Evolutionary conservation across 441 rosid genomes (phyloP), one percentile per base, ranked within the genome.

Genomic region (Adansonia madagascariensis): DNA sequence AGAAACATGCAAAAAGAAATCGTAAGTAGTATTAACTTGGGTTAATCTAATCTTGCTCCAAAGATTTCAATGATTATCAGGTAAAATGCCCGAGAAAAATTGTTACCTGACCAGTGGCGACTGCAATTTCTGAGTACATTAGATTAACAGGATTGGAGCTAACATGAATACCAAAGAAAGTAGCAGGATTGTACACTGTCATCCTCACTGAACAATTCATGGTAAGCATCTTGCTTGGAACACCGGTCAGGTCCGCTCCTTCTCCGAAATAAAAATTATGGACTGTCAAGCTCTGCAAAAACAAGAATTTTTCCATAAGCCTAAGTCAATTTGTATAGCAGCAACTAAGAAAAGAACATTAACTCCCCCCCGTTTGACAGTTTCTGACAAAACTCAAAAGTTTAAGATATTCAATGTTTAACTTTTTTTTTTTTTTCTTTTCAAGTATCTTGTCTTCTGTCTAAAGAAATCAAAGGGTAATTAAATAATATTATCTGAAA

Each of bases 121-220:
- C 80, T 3, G 79, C 60, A 18, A 89, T 84, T 52, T 85, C 79
- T 35, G 91, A 84, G 72, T 85, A 88, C 78, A 88, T 80, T 41
- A 88, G 82, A 44, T 83, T 82, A 71, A 88, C 64, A 8, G 78
- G 63, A 6, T 85, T 64, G 55, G 88, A 81, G 74, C 82, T 86
- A 74, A 89, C 84, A 75, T 89, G 91, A 74, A 89, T 86, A 4
- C 93, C 89, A 15, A 89, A 89, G 65, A 85, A 86, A 46, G 93
- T 81, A 15, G 91, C 86, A 56, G 91, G 90, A 69, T 88, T 89
- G 78, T 88, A 75, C 31, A 86, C 82, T 59, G 76, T 85, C 82
- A 89, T 77, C 56, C 20, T 82, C 59, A 89, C 55, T 3, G 90
- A 86, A 82, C 87, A 84, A 8, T 85, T 76, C 67, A 83, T 60